Base-by-base conservation (phyloP, 306 rosid genomes). In the Glycine soja region DNA sequence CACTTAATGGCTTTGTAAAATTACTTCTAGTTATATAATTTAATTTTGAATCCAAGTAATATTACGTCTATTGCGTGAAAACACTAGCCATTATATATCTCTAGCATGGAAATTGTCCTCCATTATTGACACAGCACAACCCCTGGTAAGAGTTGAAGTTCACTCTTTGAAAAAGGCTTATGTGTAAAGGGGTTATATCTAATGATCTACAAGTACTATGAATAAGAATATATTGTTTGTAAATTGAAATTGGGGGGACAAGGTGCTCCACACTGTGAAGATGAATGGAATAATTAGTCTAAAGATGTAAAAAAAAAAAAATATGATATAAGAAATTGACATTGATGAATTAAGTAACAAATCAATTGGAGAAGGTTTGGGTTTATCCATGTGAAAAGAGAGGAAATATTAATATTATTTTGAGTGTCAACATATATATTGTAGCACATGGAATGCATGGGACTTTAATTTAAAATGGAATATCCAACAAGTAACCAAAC, bases 131-230 rank as follows among this genome's bases (percentile, higher is more conserved):
- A 36, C 63, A 47, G 8, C 36, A 66, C 64, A 57, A 48, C 66
- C 76, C 77, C 73, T 70, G 19, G 73, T 62, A 76, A 48, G 85
- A 40, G 59, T 74, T 67, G 81, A 42, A 40, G 58, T 59, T 84
- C 66, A 67, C 43, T 57, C 42, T 46, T 46, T 45, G 24, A 54
- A 38, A 59, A 74, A 52, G 24, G 56, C 47, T 76, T 66, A n/a
- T 19, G 38, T 58, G 81, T n/a, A 74, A 83, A 78, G 46, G 64
- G 56, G 38, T 11, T 5, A 4, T 78, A 13, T 42, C 46, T 42
- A 42, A 42, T 42, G 56, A 80, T 61, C 43, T 47, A 14, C 47
- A 48, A 79, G 70, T 9, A 34, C 24, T 6, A 74, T 74, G 84
- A 68, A 40, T 66, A 67, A 75, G 74, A 75, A 84, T 80, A 80